Base-by-base conservation (phyloP, 2,329 filamentous ascomycete species). In the Leptographium lundbergii region DNA sequence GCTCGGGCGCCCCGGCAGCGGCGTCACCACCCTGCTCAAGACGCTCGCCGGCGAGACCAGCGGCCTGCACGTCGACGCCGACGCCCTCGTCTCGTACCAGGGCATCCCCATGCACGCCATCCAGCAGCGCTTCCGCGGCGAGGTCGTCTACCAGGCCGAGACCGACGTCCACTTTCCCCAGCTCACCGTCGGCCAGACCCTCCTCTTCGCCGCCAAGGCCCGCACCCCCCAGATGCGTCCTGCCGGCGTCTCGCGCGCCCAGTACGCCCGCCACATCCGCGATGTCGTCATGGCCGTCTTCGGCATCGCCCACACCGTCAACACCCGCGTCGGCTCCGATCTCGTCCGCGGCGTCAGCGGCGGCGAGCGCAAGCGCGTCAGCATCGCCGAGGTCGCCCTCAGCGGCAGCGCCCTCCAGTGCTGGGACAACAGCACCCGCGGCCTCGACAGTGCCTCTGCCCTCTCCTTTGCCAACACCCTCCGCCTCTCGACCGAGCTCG, bases 291-390 rank as follows among this genome's bases (percentile, higher is more conserved):
- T 86, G 48, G 86, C 87, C 63, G 73, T 90, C 39, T 87, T 88
- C 64, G 84, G 83, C 72, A 86, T 88, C 57, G 78, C 82, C 54
- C 85, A 89, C 65, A 86, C 84, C 0, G 70, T 85, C 58, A 75
- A 81, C 52, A 88, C 86, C 0, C 82, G 82, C 63, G 83, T 89
- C 29, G 87, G 86, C 1, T 82, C 87, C 63, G 84, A 86, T 61
- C 78, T 82, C 34, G 76, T 88, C 10, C 79, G 85, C 24, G 74
- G 74, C 13, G 78, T 87, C 2, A 81, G 77, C 25, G 84, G 84
- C 11, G 84, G 84, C 45, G 84, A 87, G 67, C 77, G 82, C 62
- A 89, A 91, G 71, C 82, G 88, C 67, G 87, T 91, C 6, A 86
- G 82, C 56, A 89, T 91, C 63, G 86, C 85, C 9, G 87, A 91